Base-by-base conservation (phyloP, 208 protist genomes). In the Trypanosoma lewisi region DNA sequence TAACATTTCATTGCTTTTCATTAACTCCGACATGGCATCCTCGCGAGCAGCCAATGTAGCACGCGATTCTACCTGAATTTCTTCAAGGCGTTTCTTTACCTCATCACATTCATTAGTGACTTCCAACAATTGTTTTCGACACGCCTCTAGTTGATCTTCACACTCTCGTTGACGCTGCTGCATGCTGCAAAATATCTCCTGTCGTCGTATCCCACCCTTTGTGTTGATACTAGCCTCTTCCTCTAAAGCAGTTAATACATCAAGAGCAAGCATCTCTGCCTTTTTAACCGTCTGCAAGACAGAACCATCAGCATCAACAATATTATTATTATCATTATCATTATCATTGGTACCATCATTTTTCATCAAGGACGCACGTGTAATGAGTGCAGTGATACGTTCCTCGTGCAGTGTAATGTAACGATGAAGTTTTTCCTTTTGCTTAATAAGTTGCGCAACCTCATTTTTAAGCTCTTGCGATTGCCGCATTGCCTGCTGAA, bases 341-440 rank as follows among this genome's bases (percentile, higher is more conserved):
- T 30, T 41, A n/a, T 9, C 25, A 7, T 64, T 0, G 7, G n/a
- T 25, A 6, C 30, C 34, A 8, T 44, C 33, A 4, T 8, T 49
- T 16, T n/a, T 27, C 6, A 53, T 31, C 21, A 89, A 47, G 23
- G 71, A 75, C 39, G 81, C 81, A 42, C 72, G 70, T 55, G 83
- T 75, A 37, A 86, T 61, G 30, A 89, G 68, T 7, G 84, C 75
- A 2, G 56, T 39, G 44, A 94, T 70, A 19, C 80, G 78, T 44
- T 85, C 73, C 69, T 94, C 75, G 27, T 76, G 80, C 4, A 85
- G 57, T 14, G 70, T 62, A 73, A 94, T 75, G 63, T 77, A 85
- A 19, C 74, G 69, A 48, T 82, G 76, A 28, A 94, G 77, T 37
- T 86, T 80, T 14, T 94, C 85, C 69, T 86, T 91, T 73, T 90